Evolutionary conservation across 768 basidiomycete genomes (phyloP), one percentile per base, ranked within the genome.

Genomic region (Tylopilus felleus): DNA sequence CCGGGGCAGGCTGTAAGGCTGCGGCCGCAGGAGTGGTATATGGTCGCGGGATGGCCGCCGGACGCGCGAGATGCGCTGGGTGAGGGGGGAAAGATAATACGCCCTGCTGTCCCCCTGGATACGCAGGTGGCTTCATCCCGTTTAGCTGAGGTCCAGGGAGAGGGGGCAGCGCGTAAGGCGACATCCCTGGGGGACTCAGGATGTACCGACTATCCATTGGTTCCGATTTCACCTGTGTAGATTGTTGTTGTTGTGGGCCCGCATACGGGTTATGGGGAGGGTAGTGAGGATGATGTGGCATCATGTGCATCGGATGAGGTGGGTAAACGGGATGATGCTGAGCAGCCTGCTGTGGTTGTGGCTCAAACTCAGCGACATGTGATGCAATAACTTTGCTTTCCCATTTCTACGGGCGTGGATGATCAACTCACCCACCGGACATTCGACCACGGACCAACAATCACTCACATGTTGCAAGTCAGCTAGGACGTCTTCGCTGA

Each of bases 321-420:
- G 79, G 81, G 60, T 82, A 83, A 44, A 77, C 73, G 53, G 80
- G 77, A 41, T 80, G 80, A 41, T 75, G 80, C 55, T 64, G 74
- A 28, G 73, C 71, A 1, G 75, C 72, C 27, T 79, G 79, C 41
- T 75, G 78, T 4, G 78, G 71, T 31, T 71, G 74, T 17, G 81
- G 73, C 68, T 91, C 90, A 69, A 97, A 98, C 61, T 98, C 93
- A 48, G 97, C 97, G 21, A 97, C 96, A 64, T 89, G 86, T 3
- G 93, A 95, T n/a, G 86, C 86, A 36, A 97, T 81, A 46, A 99
- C 86, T 71, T 97, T 97, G 66, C 79, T 80, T 71, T 98, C 90
- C 97, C 97, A 99, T 88, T 92, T 93, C 91, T 98, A 73, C 33
- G 25, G 2, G 33, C 14, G 4, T 6, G 39, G 10, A 27, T 9